Conservation (phyloP, 768 basidiomycete species). For the Psilocybe tampanensis region DNA sequence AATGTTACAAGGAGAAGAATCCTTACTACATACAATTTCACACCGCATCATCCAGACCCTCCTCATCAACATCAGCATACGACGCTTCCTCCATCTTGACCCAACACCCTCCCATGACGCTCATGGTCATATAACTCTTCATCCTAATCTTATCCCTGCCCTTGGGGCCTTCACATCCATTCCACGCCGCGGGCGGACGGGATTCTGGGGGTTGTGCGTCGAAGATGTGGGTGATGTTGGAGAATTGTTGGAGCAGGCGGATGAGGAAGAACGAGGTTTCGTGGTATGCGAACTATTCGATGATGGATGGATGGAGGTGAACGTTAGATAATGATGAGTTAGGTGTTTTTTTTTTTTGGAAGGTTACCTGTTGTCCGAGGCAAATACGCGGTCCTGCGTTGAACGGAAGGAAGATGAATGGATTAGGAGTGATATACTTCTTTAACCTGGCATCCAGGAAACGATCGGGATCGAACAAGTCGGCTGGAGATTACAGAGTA, state of each 20-base stretch:
- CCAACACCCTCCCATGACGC: slow-evolving; percentile 32
- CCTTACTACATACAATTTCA: too few species aligned
- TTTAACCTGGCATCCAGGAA: slow-evolving; percentile 64
- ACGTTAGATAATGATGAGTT: too few species aligned
- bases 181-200: slow-evolving; percentile 48
- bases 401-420: slow-evolving; percentile 59
- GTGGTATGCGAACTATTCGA: slow-evolving; percentile 31
- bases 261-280: slow-evolving; percentile 51
- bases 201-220: neutral
- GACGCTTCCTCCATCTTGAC: slow-evolving; percentile 27
- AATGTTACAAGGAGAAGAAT: too few species aligned
- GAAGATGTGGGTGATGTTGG: slow-evolving; percentile 2
- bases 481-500: slow-evolving; percentile 34
- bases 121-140: slow-evolving; percentile 57
- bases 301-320: slow-evolving; percentile 35
- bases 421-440: slow-evolving; percentile 58
- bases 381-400: slow-evolving; percentile 57
- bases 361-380: slow-evolving; percentile 47
- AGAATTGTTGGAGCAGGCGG: slow-evolving; percentile 50
- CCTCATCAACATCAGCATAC: neutral
- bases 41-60: neutral
- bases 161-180: slow-evolving; percentile 35
- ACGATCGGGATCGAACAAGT: slow-evolving; percentile 65
- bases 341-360: too few species aligned
- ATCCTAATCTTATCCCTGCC: slow-evolving; percentile 49